Base-by-base conservation (phyloP, 2,329 filamentous ascomycete genomes). In the Cordyceps fumosorosea region DNA sequence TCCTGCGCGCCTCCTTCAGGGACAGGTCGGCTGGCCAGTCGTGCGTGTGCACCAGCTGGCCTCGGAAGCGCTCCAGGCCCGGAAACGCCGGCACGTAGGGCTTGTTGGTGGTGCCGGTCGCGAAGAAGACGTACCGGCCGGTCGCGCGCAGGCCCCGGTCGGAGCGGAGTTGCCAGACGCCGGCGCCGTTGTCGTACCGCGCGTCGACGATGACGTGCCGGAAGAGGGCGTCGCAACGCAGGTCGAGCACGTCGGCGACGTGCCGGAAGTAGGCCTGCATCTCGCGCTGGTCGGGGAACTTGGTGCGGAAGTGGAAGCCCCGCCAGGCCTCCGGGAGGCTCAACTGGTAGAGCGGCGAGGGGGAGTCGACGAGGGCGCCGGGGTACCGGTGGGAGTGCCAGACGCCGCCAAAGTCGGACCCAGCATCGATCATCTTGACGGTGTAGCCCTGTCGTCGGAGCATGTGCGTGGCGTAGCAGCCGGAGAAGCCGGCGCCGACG, bases 351-450 rank as follows among this genome's bases (percentile, higher is more conserved):
- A 71, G 69, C 6, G 71, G 69, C 10, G 60, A 56, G 57, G 72
- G 68, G 1, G 70, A 71, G 56, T 80, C 77, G 20, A 79, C 76
- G 3, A 75, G 69, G 1, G 76, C 75, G 0, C 77, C 77, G 0
- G 78, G 77, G 53, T 79, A 80, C 1, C 69, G 66, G 65, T 79
- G 79, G 71, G 73, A 77, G 60, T 75, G 71, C 78, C 78, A 80
- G 10, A 76, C 73, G 8, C 78, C 78, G 5, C 78, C 78, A 12
- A 76, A 68, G 32, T 69, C 71, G 6, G 63, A 45, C 3, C 71
- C 77, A 0, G 71, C 69, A 50, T 80, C 78, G 37, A 78, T 68
- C 0, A 77, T 62, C 54, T 75, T 74, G 24, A 69, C 72, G 1
- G 67, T 71, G 34, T 75, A 70, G 2, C 75, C 75, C 18, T 69